phyloP scores from a whole-genome alignment of 805 yeast species.

The Priceomyces fermenticarens region DNA sequence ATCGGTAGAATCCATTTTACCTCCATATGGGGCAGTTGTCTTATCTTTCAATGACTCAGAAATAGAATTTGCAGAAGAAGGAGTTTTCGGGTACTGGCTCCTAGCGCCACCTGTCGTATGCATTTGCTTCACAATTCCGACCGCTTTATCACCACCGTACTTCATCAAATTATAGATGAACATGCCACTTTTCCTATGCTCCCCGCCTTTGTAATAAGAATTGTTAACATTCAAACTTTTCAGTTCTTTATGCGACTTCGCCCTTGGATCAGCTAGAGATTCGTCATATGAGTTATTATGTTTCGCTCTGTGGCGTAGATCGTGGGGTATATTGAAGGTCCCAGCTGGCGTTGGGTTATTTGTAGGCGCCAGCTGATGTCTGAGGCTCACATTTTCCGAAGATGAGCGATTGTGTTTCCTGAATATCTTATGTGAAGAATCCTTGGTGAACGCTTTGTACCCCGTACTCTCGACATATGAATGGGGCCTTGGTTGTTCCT shows the following conservation, averaged over 20 bases:
- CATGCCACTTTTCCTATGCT: slow-evolving; percentile 27
- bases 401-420: slow-evolving; percentile 63
- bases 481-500: slow-evolving; percentile 31
- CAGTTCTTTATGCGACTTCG: not conserved
- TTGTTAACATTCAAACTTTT: not conserved
- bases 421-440: slow-evolving; percentile 45
- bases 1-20: not conserved
- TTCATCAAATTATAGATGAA: slow-evolving; percentile 37
- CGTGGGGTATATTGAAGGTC: not conserved
- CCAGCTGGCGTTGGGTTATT: slow-evolving; percentile 1
- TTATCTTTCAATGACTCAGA: no score
- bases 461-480: slow-evolving; percentile 35
- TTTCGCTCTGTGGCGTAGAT: not conserved
- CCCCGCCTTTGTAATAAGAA: not conserved
- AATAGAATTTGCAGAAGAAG: not conserved
- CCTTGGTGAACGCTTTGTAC: slow-evolving; percentile 16
- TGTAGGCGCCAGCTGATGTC: not conserved
- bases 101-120: slow-evolving; percentile 7
- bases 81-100: not conserved
- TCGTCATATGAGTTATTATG: slow-evolving; percentile 2
- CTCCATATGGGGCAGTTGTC: not conserved
- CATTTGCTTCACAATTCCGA: slow-evolving; percentile 32
- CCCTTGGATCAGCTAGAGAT: not conserved
- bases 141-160: slow-evolving; percentile 39
- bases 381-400: slow-evolving; percentile 23